Base-by-base conservation (phyloP, 2,329 filamentous ascomycete species). In the Trichoderma semiorbis region DNA sequence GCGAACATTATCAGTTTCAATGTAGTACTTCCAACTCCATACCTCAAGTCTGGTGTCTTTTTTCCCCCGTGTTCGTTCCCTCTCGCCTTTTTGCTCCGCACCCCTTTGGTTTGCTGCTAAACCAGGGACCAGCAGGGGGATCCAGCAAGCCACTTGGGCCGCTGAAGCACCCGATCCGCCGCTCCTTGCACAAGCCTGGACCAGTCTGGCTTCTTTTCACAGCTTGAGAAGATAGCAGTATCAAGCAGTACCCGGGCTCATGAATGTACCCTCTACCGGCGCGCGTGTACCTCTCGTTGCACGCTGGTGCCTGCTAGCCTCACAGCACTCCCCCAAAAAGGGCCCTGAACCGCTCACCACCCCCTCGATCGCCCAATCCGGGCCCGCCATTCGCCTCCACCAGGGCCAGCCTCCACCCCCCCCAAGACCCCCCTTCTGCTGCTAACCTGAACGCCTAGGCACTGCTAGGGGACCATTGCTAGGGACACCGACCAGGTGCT, bases 301-400 rank as follows among this genome's bases (percentile, higher is more conserved):
- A 24, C 47, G n/a, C 47, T 53, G 47, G 47, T 53, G 36, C 61
- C 36, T 60, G 65, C 34, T 47, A 68, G 36, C 65, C 18, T 24
- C 47, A 21, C 47, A 53, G 47, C 21, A 53, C 58, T 26, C 58
- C 58, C 58, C 63, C 39, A 36, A 61, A 70, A 60, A 60, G 55
- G 55, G 55, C 69, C 53, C 60, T 60, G 39, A 72, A 63, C 50
- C 64, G 43, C 69, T 61, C n/a, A 14, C 58, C 30, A 61, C 21
- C 65, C 30, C 62, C 58, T 69, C 72, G 53, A 73, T 70, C 69
- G 69, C 68, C 71, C 63, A 74, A 71, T 62, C 63, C 73, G 58
- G 57, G 65, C 43, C 58, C 60, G 21, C 50, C 66, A 72, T 39
- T 63, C 32, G 30, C 43, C 67, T 26, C 26, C 21, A n/a, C 65